These are phyloP conservation scores for Sutorius australiensis DNA, from an alignment of 768 basidiomycete species.

Conservation along the genomic window DNA sequence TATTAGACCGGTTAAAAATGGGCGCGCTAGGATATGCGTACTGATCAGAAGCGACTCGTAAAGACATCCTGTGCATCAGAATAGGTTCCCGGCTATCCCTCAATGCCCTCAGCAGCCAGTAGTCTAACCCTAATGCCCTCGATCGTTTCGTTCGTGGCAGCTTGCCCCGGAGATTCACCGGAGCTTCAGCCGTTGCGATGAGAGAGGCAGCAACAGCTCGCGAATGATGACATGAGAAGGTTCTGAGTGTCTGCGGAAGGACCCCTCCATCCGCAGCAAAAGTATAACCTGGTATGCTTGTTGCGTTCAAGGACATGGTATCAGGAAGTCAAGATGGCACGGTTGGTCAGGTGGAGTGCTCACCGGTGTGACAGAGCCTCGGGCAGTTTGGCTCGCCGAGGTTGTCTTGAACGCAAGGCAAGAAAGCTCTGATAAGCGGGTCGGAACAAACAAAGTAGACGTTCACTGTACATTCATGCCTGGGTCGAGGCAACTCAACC, in stretches of 20 bases:
- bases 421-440: neutral
- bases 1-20: neutral
- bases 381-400: neutral
- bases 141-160: constrained; percentile 52
- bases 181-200: constrained; percentile 40
- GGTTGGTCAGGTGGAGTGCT: neutral
- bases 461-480: constrained; percentile 3
- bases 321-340: neutral
- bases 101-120: constrained; percentile 31
- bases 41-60: constrained; percentile 42
- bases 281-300: constrained; percentile 28
- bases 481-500: constrained; percentile 4
- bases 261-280: constrained; percentile 25
- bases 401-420: neutral
- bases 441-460: constrained; percentile 1
- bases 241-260: constrained; percentile 7
- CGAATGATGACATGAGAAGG: constrained; percentile 35
- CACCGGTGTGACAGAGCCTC: neutral
- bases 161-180: constrained; percentile 47
- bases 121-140: constrained; percentile 40
- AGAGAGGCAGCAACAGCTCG: constrained; percentile 40
- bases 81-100: constrained; percentile 21
- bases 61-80: constrained; percentile 38
- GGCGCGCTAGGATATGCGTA: constrained; percentile 14
- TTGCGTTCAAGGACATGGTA: constrained; percentile 19